These are phyloP conservation scores for Torrubiellomyces zombiae DNA, from an alignment of 2,329 filamentous ascomycete genomes.

Conservation along the genomic window DNA sequence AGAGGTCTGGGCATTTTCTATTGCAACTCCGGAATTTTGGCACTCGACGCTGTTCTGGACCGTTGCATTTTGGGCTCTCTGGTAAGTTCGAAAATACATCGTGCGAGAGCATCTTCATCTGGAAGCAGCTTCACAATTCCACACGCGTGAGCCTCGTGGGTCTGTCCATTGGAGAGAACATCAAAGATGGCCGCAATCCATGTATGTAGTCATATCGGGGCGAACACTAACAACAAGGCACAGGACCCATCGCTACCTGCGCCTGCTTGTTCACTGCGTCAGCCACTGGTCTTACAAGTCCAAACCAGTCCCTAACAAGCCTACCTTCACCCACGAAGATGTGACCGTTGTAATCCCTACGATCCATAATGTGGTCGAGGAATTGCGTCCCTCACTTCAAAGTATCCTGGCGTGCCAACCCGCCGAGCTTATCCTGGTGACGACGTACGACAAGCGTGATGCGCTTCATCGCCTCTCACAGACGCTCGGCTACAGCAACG, in stretches of 20 bases:
- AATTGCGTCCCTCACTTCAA: constrained; percentile 64
- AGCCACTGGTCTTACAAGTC: constrained; percentile 81
- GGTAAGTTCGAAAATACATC: too few species aligned
- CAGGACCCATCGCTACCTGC: constrained; percentile 76
- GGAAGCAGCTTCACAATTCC: background rate
- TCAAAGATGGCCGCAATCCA: too few species aligned
- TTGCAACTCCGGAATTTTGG: too few species aligned
- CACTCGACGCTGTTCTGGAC: constrained; percentile 30
- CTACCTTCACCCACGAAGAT: constrained; percentile 64
- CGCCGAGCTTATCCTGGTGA: constrained; percentile 66
- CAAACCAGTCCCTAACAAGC: constrained; percentile 64
- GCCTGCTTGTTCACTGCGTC: constrained; percentile 68
- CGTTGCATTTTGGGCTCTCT: constrained; percentile 24
- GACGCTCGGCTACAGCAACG: constrained; percentile 39
- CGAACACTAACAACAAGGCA: constrained; percentile 8
- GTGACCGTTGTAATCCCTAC: constrained; percentile 91
- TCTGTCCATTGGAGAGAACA: too few species aligned
- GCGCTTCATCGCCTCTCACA: constrained; percentile 51
- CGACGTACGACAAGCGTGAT: constrained; percentile 62
- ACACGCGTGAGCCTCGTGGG: too few species aligned
- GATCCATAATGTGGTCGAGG: constrained; percentile 72
- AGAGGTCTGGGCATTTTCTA: too few species aligned
- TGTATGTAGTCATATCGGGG: too few species aligned
- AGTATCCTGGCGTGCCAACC: constrained; percentile 58
- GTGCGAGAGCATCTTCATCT: too few species aligned